phyloP scores from a whole-genome alignment of 2,329 filamentous ascomycete genomes.

The Exophiala dermatitidis region DNA sequence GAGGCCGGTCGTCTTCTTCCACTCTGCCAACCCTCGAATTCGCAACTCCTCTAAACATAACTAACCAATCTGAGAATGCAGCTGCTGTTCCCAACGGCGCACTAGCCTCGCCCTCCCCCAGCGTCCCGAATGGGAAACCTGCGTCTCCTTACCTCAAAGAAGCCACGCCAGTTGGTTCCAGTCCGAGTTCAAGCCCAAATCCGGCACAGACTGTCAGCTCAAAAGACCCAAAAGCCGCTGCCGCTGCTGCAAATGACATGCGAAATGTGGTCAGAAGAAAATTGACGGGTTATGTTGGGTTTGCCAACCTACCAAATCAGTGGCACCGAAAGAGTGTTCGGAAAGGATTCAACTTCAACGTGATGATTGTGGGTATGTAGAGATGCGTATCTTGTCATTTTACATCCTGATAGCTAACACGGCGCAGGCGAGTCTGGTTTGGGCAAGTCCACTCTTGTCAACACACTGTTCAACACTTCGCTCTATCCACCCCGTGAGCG shows the following conservation, averaged over 20 bases:
- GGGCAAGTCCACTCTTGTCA: slow-evolving; percentile 97
- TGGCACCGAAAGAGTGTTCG: slow-evolving; percentile 99
- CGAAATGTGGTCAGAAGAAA: slow-evolving; percentile 97
- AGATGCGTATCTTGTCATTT: not conserved
- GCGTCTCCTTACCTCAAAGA: slow-evolving; percentile 51
- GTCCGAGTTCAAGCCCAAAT: slow-evolving; percentile 42
- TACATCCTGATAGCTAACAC: slow-evolving; percentile 1
- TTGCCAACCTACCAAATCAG: slow-evolving; percentile 97
- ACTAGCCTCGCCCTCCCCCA: slow-evolving; percentile 35
- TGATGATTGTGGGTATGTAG: slow-evolving; percentile 96
- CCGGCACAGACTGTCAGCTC: slow-evolving; percentile 55
- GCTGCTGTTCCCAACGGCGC: slow-evolving; percentile 31
- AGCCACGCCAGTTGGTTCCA: slow-evolving; percentile 51
- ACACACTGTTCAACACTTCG: slow-evolving; percentile 99
- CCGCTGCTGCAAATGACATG: slow-evolving; percentile 58
- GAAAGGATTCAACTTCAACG: slow-evolving; percentile 99
- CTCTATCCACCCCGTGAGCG: slow-evolving; percentile 98
- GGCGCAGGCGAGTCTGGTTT: slow-evolving; percentile 87
- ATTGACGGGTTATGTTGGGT: slow-evolving; percentile 96
- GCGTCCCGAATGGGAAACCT: slow-evolving; percentile 44
- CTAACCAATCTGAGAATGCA: slow-evolving; percentile 29
- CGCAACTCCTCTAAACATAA: slow-evolving; percentile 7
- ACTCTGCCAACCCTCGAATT: not conserved
- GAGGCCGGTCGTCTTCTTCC: not conserved
- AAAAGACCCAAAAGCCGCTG: slow-evolving; percentile 55